Percentiles rank a stretch among this genome's conserved stretches.
These are phyloP conservation scores for Phellopilus nigrolimitatus DNA, from an alignment of 1,284 basidiomycete genomes.

Conservation along the genomic window DNA sequence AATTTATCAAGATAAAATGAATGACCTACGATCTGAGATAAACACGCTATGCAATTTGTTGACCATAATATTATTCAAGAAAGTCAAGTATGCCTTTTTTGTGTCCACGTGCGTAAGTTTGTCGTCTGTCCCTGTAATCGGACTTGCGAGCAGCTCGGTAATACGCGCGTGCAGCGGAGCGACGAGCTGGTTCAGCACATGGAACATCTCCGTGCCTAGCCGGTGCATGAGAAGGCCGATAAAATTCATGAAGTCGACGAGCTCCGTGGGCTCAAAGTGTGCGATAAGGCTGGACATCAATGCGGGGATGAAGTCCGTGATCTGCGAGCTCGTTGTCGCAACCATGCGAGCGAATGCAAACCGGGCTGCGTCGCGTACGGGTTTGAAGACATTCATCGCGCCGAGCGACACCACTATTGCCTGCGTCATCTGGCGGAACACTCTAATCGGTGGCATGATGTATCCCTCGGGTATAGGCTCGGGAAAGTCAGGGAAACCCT, in stretches of 20 bases:
- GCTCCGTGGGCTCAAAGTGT: slow-evolving; percentile 88
- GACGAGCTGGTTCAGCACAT: slow-evolving; percentile 88
- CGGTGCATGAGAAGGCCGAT: slow-evolving; percentile 88
- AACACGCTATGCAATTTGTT: slow-evolving; percentile 83
- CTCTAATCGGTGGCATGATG: slow-evolving; percentile 70
- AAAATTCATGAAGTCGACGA: slow-evolving; percentile 96
- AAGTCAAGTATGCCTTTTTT: slow-evolving; percentile 84
- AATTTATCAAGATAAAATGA: slow-evolving; percentile 10
- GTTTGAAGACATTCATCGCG: slow-evolving; percentile 82
- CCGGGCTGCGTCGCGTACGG: slow-evolving; percentile 92
- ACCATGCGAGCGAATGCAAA: slow-evolving; percentile 94
- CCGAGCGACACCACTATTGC: slow-evolving; percentile 86
- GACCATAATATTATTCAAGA: slow-evolving; percentile 81
- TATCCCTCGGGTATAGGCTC: slow-evolving; percentile 61
- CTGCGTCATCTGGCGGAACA: slow-evolving; percentile 87
- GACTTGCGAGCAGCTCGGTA: slow-evolving; percentile 75
- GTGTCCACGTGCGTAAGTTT: slow-evolving; percentile 79
- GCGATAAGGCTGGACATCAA: slow-evolving; percentile 87
- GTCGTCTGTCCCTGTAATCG: slow-evolving; percentile 90
- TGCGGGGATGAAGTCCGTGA: slow-evolving; percentile 77
- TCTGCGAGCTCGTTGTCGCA: slow-evolving; percentile 80
- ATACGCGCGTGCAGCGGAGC: slow-evolving; percentile 85
- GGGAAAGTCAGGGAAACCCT: slow-evolving; percentile 92
- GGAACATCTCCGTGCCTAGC: slow-evolving; percentile 80
- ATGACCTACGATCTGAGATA: slow-evolving; percentile 69